Percentiles rank a stretch among this genome's conserved stretches.
These are phyloP conservation scores for Lactarius hengduanensis DNA, from an alignment of 768 basidiomycete genomes.

Conservation along the genomic window DNA sequence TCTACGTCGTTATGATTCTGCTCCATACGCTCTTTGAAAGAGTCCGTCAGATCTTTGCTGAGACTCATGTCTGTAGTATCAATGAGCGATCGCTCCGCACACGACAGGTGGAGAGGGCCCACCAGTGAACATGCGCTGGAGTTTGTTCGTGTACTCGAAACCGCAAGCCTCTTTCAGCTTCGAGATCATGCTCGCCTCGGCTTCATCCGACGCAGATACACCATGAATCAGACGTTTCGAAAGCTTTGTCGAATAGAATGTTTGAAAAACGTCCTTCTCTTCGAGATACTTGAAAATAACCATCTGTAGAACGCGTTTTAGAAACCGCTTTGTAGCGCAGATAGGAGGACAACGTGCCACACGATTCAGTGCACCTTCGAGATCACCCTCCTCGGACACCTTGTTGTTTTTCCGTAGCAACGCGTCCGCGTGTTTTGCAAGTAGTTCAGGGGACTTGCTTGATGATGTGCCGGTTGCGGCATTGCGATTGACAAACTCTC, in stretches of 20 bases:
- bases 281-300: conserved; percentile 96
- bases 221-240: conserved; percentile 90
- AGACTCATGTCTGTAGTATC: conserved; percentile 75
- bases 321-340: neutral
- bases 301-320: conserved; percentile 58
- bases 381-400: conserved; percentile 85
- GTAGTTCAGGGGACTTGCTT: conserved; percentile 85
- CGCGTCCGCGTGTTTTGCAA: conserved; percentile 90
- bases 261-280: conserved; percentile 98
- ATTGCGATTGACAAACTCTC: conserved; percentile 94
- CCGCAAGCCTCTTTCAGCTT: conserved; percentile 97
- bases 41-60: conserved; percentile 92
- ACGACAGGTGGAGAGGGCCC: conserved; percentile 22
- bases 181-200: conserved; percentile 96
- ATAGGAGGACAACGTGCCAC: conserved; percentile 56
- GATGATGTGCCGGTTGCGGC: conserved; percentile 81
- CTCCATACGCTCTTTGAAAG: conserved; percentile 92
- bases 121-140: conserved; percentile 98
- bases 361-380: conserved; percentile 87
- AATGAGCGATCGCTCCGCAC: conserved; percentile 3
- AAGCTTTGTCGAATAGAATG: conserved; percentile 93
- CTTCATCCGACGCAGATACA: conserved; percentile 92
- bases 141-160: conserved; percentile 94
- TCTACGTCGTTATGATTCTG: conserved; percentile 83
- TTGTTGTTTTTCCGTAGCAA: conserved; percentile 94